Percentiles rank a stretch among this genome's conserved stretches.
Conservation (phyloP, 176 grass and related monocot species). For the Oryza brachyantha region DNA sequence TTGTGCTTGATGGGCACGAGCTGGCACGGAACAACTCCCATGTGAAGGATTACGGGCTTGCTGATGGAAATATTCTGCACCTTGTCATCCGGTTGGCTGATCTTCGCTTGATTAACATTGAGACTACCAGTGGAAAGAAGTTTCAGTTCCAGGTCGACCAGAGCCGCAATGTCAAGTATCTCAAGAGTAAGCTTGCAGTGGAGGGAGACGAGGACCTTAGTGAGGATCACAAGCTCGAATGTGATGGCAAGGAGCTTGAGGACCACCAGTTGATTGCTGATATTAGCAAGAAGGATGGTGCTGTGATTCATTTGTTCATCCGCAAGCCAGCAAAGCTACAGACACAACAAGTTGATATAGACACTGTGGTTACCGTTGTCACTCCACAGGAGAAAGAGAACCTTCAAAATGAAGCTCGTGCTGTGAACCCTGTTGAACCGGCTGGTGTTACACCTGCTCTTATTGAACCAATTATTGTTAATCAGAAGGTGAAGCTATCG, state of each 20-base stretch:
- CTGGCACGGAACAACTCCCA: slow-evolving; percentile 52
- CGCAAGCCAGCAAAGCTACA: slow-evolving; percentile 55
- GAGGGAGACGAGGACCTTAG: slow-evolving; percentile 37
- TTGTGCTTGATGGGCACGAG: slow-evolving; percentile 70
- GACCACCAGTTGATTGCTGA: slow-evolving; percentile 65
- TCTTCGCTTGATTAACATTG: slow-evolving; percentile 59
- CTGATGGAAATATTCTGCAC: slow-evolving; percentile 63
- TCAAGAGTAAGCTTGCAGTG: slow-evolving; percentile 57
- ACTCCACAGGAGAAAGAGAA: slow-evolving; percentile 36
- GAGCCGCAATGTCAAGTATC: slow-evolving; percentile 48
- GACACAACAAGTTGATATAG: slow-evolving; percentile 38
- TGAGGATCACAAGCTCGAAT: slow-evolving; percentile 52
- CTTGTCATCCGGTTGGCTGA: slow-evolving; percentile 61
- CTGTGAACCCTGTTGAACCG: slow-evolving; percentile 20
- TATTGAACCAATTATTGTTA: slow-evolving; percentile 58
- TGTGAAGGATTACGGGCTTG: slow-evolving; percentile 65
- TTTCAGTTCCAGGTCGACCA: slow-evolving; percentile 61
- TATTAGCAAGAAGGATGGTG: slow-evolving; percentile 64
- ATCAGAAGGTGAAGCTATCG: slow-evolving; percentile 43
- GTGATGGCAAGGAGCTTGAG: slow-evolving; percentile 63
- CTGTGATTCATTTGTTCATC: slow-evolving; percentile 68
- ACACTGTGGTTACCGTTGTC: slow-evolving; percentile 51
- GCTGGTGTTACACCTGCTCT: slow-evolving; percentile 30
- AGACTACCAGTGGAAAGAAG: slow-evolving; percentile 51
- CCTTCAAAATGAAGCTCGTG: slow-evolving; percentile 27